These are phyloP conservation scores for Lactarius sp. DNA, from an alignment of 768 basidiomycete genomes.

Conservation along the genomic window DNA sequence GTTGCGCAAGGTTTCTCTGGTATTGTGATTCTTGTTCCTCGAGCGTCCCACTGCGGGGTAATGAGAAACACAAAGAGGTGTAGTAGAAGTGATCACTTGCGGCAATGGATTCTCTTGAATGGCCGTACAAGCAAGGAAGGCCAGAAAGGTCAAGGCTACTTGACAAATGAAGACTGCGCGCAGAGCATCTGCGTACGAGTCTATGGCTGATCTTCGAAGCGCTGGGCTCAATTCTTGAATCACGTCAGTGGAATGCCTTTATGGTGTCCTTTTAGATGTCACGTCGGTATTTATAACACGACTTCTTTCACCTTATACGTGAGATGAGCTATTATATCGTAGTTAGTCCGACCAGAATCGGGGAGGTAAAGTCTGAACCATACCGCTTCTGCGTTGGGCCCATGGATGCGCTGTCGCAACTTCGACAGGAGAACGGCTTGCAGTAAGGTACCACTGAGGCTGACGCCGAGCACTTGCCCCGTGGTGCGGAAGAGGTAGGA, in stretches of 20 bases:
- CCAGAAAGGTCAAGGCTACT: slow-evolving; percentile 57
- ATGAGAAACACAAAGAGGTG: neutral
- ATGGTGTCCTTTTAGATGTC: slow-evolving; percentile 5
- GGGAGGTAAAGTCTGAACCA: slow-evolving; percentile 31
- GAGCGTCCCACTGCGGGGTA: slow-evolving; percentile 46
- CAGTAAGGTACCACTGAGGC: slow-evolving; percentile 76
- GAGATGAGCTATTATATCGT: slow-evolving; percentile 56
- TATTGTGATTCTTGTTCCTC: slow-evolving; percentile 58
- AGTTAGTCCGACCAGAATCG: slow-evolving; percentile 17
- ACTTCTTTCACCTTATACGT: slow-evolving; percentile 49
- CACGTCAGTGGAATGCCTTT: slow-evolving; percentile 64
- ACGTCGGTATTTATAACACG: slow-evolving; percentile 14
- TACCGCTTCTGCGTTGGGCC: slow-evolving; percentile 68
- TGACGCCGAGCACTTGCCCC: slow-evolving; percentile 94
- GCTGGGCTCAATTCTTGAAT: slow-evolving; percentile 61
- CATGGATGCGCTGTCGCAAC: slow-evolving; percentile 69
- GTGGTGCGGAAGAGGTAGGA: slow-evolving; percentile 92
- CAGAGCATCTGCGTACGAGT: slow-evolving; percentile 75
- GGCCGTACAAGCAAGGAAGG: slow-evolving; percentile 63
- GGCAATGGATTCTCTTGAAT: slow-evolving; percentile 72
- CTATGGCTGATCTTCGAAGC: slow-evolving; percentile 56
- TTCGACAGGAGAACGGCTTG: slow-evolving; percentile 73
- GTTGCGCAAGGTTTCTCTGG: slow-evolving; percentile 29
- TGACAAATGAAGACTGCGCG: slow-evolving; percentile 82
- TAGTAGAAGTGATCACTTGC: slow-evolving; percentile 28